Evolutionary conservation across 2,329 filamentous ascomycete genomes (phyloP).

Genomic region (Alternaria consortialis): DNA sequence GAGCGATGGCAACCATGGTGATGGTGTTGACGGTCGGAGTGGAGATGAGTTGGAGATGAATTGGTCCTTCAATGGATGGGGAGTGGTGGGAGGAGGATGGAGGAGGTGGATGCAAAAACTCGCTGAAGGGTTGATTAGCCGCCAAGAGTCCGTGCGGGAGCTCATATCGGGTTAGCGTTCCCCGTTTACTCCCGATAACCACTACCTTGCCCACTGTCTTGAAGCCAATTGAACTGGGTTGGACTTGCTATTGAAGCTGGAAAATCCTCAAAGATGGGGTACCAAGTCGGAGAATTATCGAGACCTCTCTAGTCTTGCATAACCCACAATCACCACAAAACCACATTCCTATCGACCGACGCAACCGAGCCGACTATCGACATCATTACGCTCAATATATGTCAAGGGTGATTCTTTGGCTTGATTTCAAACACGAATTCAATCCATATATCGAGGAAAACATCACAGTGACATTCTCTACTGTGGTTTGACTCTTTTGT

Average conservation of each 20-base stretch:
- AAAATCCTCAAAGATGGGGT: neutral
- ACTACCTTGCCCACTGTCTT: constrained; percentile 8
- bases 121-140: constrained; percentile 32
- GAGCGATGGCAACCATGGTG: constrained; percentile 54
- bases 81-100: constrained; percentile 37
- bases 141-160: constrained; percentile 30
- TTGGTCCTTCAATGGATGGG: constrained; percentile 48
- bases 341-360: constrained; percentile 2
- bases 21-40: constrained; percentile 46
- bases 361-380: neutral
- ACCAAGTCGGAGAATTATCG: neutral
- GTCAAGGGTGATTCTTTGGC: neutral
- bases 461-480: neutral
- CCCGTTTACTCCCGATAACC: constrained; percentile 22
- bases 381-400: neutral
- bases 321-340: neutral
- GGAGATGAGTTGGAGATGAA: constrained; percentile 53
- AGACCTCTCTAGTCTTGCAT: neutral
- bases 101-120: constrained; percentile 36
- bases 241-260: neutral
- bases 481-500: neutral
- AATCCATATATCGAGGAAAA: neutral
- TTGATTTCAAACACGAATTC: fast-evolving
- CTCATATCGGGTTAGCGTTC: constrained; percentile 24
- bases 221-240: neutral